Percentiles rank a stretch among this genome's conserved stretches.
Evolutionary conservation across 2,329 filamentous ascomycete genomes (phyloP).

Genomic region (Exophiala oligosperma): DNA sequence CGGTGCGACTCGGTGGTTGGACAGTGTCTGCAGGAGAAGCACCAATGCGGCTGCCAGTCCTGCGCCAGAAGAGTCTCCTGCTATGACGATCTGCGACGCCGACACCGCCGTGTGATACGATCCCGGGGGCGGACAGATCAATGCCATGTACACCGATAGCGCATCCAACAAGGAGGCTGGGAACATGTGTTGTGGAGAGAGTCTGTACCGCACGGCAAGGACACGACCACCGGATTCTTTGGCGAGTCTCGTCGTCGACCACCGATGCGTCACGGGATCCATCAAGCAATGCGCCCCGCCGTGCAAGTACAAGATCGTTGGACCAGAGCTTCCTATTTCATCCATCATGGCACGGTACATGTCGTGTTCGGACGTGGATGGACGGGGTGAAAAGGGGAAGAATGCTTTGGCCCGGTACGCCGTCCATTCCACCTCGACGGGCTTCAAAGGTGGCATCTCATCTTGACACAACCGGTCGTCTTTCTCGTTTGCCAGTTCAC

Average conservation of each 20-base stretch:
- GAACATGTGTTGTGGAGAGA: constrained; percentile 48
- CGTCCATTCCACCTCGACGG: not conserved
- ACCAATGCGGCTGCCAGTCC: constrained; percentile 41
- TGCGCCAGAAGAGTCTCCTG: constrained; percentile 46
- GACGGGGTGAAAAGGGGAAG: not conserved
- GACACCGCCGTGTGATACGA: constrained; percentile 40
- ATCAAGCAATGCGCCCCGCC: constrained; percentile 1
- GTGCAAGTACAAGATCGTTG: not conserved
- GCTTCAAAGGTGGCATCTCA: not conserved
- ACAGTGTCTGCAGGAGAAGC: constrained; percentile 39
- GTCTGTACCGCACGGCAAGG: constrained; percentile 46
- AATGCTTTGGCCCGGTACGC: not conserved
- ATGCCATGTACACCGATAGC: constrained; percentile 44
- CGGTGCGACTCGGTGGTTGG: too few species aligned
- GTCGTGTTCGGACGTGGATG: not conserved
- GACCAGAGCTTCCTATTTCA: not conserved
- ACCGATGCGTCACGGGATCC: not conserved
- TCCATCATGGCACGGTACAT: not conserved
- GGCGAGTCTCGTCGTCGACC: constrained; percentile 25
- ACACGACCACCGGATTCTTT: constrained; percentile 39
- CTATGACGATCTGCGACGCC: constrained; percentile 43
- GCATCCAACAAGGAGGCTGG: constrained; percentile 46
- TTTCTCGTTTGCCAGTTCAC: not conserved
- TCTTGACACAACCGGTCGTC: too few species aligned
- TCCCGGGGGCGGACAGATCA: constrained; percentile 44